Conservation (phyloP, 1,284 basidiomycete genomes). For the Golubevia pallescens region DNA sequence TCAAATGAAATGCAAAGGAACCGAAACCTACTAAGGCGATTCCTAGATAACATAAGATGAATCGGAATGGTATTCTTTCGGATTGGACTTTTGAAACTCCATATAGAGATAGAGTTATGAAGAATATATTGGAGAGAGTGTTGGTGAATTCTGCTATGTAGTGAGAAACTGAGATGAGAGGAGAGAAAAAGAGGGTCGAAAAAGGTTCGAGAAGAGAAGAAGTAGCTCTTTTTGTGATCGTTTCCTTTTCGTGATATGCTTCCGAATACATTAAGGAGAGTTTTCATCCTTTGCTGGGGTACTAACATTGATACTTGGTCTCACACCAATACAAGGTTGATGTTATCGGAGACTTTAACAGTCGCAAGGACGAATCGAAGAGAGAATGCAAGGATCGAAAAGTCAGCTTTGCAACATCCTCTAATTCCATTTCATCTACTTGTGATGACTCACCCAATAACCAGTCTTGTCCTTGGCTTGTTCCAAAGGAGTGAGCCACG, state of each 20-base stretch:
- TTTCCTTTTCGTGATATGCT: constrained; percentile 27
- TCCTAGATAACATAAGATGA: constrained; percentile 20
- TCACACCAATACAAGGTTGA: constrained; percentile 57
- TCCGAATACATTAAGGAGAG: constrained; percentile 12
- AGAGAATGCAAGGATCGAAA: too few species aligned
- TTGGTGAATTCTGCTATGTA: constrained; percentile 66
- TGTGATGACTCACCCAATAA: too few species aligned
- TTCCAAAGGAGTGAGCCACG: too few species aligned
- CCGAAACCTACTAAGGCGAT: constrained; percentile 49
- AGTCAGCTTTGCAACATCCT: too few species aligned
- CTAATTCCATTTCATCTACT: too few species aligned
- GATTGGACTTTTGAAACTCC: constrained; percentile 33
- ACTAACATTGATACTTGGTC: constrained; percentile 33
- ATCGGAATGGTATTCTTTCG: constrained; percentile 28
- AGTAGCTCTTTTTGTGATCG: constrained; percentile 34
- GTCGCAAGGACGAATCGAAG: too few species aligned
- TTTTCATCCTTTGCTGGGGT: constrained; percentile 1
- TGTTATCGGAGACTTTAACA: constrained; percentile 35
- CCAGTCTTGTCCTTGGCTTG: too few species aligned
- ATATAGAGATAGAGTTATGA: constrained; percentile 65
- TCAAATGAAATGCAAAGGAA: constrained; percentile 48
- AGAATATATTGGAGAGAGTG: constrained; percentile 67
- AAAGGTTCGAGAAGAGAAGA: too few species aligned
- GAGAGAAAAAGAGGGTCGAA: too few species aligned
- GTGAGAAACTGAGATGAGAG: constrained; percentile 55